phyloP scores from a whole-genome alignment of 2,329 filamentous ascomycete species.

The Talaromyces sp. region DNA sequence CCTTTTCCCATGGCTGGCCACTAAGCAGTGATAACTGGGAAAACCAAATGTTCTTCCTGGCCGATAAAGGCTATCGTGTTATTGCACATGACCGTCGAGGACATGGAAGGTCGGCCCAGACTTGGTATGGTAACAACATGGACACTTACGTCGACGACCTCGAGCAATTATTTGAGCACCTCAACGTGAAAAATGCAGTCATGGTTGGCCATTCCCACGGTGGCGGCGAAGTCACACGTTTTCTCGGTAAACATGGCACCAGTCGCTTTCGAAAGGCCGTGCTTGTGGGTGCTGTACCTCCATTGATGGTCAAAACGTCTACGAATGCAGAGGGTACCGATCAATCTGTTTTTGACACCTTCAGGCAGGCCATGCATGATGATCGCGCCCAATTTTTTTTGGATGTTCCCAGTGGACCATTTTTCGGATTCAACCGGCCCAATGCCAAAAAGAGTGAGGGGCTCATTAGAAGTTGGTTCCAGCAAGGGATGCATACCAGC shows the following conservation, averaged over 20 bases:
- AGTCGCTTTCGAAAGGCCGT: slow-evolving; percentile 35
- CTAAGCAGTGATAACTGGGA: slow-evolving; percentile 37
- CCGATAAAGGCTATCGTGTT: slow-evolving; percentile 31
- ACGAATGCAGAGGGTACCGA: slow-evolving; percentile 30
- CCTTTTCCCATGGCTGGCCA: slow-evolving; percentile 38
- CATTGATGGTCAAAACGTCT: slow-evolving; percentile 29
- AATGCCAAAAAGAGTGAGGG: slow-evolving; percentile 27
- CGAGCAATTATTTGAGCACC: slow-evolving; percentile 27
- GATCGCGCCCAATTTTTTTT: slow-evolving; percentile 32
- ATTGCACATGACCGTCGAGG: slow-evolving; percentile 30
- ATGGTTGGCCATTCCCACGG: slow-evolving; percentile 38
- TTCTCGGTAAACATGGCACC: slow-evolving; percentile 30
- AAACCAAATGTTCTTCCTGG: slow-evolving; percentile 35
- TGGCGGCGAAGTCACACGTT: slow-evolving; percentile 37
- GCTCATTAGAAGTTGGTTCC: slow-evolving; percentile 35
- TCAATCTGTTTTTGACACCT: slow-evolving; percentile 33
- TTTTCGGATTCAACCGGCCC: slow-evolving; percentile 31
- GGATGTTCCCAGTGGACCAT: slow-evolving; percentile 29
- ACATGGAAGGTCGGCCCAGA: slow-evolving; percentile 36
- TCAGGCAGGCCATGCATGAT: slow-evolving; percentile 30
- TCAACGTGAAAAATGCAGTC: slow-evolving; percentile 28
- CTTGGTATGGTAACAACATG: slow-evolving; percentile 37
- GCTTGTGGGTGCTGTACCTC: slow-evolving; percentile 32
- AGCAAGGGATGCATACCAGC: slow-evolving; percentile 34
- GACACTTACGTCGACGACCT: slow-evolving; percentile 37